phyloP scores from a whole-genome alignment of 1,139 yeast genomes.

The Insectozyma bohioensis region DNA sequence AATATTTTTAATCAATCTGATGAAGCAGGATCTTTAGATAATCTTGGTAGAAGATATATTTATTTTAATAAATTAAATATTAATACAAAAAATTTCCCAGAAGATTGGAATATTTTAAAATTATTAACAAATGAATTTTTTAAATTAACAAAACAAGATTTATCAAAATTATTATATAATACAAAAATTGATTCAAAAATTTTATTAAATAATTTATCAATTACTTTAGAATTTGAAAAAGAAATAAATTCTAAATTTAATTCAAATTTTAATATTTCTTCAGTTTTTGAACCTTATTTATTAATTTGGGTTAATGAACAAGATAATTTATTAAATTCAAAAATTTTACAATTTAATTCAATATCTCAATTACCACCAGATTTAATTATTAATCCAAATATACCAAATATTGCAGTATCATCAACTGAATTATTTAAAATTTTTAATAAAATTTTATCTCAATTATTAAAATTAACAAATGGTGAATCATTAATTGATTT shows the following conservation, averaged over 20 bases:
- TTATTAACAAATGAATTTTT: conserved; percentile 66
- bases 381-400: conserved; percentile 32
- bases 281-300: conserved; percentile 82
- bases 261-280: conserved; percentile 58
- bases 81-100: conserved; percentile 59
- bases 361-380: conserved; percentile 45
- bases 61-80: conserved; percentile 72
- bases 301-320: conserved; percentile 88
- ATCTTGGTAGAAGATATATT: conserved; percentile 74
- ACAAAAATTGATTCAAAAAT: conserved; percentile 51
- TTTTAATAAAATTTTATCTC: conserved; percentile 71
- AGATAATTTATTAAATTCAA: conserved; percentile 59
- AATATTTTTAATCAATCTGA: conserved; percentile 74
- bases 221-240: conserved; percentile 69
- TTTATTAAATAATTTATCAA: conserved; percentile 45
- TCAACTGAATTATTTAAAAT: conserved; percentile 83
- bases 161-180: conserved; percentile 32
- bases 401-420: conserved; percentile 69
- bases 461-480: conserved; percentile 70
- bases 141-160: conserved; percentile 65
- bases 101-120: conserved; percentile 67
- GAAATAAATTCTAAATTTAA: conserved; percentile 59
- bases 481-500: conserved; percentile 68
- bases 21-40: conserved; percentile 93
- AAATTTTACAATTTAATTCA: conserved; percentile 60